Percentiles rank a stretch among this genome's conserved stretches.
These are phyloP conservation scores for Claviceps maximensis DNA, from an alignment of 2,329 filamentous ascomycete species.

Conservation along the genomic window DNA sequence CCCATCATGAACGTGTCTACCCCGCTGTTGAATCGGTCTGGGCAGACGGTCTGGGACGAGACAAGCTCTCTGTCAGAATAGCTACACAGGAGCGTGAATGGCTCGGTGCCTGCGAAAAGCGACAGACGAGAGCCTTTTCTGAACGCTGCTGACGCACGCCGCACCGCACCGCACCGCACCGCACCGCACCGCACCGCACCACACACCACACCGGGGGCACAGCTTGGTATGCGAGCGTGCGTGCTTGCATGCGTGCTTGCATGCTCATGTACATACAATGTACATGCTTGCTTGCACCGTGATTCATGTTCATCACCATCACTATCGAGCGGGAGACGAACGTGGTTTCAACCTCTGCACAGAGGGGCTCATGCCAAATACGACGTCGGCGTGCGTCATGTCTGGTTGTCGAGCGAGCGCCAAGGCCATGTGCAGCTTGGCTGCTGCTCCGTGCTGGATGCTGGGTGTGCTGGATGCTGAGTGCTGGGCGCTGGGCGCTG, in stretches of 20 bases:
- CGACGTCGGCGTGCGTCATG: neutral
- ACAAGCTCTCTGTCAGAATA: neutral
- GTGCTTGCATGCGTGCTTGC: neutral
- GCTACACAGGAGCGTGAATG: neutral
- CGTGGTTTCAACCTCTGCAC: neutral
- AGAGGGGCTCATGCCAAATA: neutral
- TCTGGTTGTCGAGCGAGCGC: neutral
- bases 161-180: too few relatives aligned
- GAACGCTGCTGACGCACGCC: neutral
- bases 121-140: neutral
- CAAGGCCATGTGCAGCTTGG: neutral
- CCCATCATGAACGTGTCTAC: neutral
- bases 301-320: neutral
- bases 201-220: too few relatives aligned
- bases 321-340: neutral
- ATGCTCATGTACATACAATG: neutral
- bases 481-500: neutral
- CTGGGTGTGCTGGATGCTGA: too few relatives aligned
- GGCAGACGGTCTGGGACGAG: neutral
- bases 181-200: too few relatives aligned
- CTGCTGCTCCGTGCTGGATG: neutral
- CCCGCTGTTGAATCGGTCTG: neutral
- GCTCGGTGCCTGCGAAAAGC: neutral
- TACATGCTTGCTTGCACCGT: neutral
- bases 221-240: neutral